Conservation (phyloP, 768 basidiomycete genomes). For the Xerocomus potaroensis region DNA sequence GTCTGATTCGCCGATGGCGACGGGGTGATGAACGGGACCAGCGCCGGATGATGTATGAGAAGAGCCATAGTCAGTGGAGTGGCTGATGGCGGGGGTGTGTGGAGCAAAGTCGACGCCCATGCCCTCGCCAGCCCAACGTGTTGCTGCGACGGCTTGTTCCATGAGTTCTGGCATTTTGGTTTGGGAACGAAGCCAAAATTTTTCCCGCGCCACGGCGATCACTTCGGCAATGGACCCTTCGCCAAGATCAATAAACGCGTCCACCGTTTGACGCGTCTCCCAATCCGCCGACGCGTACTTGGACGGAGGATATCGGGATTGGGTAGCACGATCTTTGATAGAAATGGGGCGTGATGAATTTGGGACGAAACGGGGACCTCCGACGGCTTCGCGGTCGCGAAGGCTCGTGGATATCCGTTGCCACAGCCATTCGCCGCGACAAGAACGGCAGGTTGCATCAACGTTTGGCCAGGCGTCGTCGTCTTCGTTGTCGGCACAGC, state of each 20-base stretch:
- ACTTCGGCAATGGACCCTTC: conserved; percentile 67
- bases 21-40: conserved; percentile 1
- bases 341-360: conserved; percentile 11
- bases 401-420: conserved; percentile 44
- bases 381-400: conserved; percentile 54
- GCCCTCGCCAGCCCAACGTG: conserved; percentile 38
- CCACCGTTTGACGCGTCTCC: conserved; percentile 64
- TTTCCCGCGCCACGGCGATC: conserved; percentile 58
- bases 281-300: conserved; percentile 45
- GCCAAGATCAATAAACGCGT: conserved; percentile 68
- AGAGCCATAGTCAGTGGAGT: conserved; percentile 6
- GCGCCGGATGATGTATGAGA: conserved; percentile 8
- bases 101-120: conserved; percentile 30
- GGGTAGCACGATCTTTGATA: conserved; percentile 10
- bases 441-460: conserved; percentile 63
- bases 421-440: conserved; percentile 66
- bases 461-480: conserved; percentile 61
- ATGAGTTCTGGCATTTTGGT: conserved; percentile 67
- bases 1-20: conserved; percentile 5
- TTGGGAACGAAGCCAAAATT: conserved; percentile 60
- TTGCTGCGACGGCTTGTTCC: conserved; percentile 62
- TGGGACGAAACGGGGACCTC: conserved; percentile 37
- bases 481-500: conserved; percentile 68
- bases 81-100: conserved; percentile 13
- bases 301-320: conserved; percentile 23